These are phyloP conservation scores for Aureobasidium sp. DNA, from an alignment of 2,329 filamentous ascomycete species.

Conservation along the genomic window DNA sequence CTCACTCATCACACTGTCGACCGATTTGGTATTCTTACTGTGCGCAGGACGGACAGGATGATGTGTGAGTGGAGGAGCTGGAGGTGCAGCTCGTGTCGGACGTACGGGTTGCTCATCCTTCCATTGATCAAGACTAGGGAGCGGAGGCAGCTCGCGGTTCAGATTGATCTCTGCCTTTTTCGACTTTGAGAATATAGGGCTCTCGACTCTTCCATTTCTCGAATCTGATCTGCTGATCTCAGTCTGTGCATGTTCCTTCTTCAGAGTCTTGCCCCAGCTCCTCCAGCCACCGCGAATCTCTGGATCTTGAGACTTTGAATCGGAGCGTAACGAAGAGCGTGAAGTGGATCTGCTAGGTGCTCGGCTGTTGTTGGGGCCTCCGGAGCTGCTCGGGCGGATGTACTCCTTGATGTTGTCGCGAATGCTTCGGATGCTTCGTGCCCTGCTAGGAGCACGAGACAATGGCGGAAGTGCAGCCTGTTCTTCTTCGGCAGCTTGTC, in stretches of 20 bases:
- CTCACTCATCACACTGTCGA: conserved; percentile 9
- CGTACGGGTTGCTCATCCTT: conserved; percentile 18
- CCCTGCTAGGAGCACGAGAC: conserved; percentile 18
- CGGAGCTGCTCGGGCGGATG: conserved; percentile 27
- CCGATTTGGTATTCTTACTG: not conserved
- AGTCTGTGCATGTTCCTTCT: not conserved
- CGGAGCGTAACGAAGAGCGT: not conserved
- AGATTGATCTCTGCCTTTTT: conserved; percentile 28
- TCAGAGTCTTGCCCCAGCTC: not conserved
- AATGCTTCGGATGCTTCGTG: conserved; percentile 32
- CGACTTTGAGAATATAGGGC: not conserved
- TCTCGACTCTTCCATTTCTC: not conserved
- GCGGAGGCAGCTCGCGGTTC: conserved; percentile 39
- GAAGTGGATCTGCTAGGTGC: not conserved
- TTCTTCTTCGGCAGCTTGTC: not conserved
- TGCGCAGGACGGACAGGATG: conserved; percentile 2
- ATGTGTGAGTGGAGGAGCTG: not conserved
- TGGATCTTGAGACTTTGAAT: not conserved
- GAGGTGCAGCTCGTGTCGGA: not conserved
- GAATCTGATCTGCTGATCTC: conserved; percentile 9
- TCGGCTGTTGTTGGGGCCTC: not conserved
- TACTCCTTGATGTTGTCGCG: conserved; percentile 33
- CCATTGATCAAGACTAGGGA: conserved; percentile 38
- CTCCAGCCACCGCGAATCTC: conserved; percentile 2
- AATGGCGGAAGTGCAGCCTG: not conserved